Percentiles rank a stretch among this genome's conserved stretches.
These are phyloP conservation scores for Kwoniella sp. DNA, from an alignment of 768 basidiomycete species.

Conservation along the genomic window DNA sequence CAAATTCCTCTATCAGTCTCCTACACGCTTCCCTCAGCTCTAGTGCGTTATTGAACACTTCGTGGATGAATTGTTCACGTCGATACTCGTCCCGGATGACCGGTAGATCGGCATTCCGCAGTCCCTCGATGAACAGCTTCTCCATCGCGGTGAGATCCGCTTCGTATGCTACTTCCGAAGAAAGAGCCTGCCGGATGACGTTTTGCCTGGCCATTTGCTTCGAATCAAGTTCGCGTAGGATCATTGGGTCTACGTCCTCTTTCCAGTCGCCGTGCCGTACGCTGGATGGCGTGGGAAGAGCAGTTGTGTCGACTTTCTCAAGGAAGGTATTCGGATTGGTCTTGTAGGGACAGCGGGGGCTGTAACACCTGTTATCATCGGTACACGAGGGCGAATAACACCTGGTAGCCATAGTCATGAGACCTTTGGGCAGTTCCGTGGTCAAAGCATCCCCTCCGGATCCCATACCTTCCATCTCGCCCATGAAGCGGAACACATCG, in stretches of 20 bases:
- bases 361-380: constrained; percentile 78
- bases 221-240: constrained; percentile 69
- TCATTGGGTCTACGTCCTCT: constrained; percentile 70
- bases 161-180: constrained; percentile 84
- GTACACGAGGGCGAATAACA: constrained; percentile 88
- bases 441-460: constrained; percentile 38
- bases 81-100: constrained; percentile 65
- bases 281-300: constrained; percentile 10
- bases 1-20: constrained; percentile 79
- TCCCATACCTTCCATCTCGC: constrained; percentile 61
- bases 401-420: constrained; percentile 82
- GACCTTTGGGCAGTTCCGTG: constrained; percentile 62
- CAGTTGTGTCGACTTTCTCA: neutral
- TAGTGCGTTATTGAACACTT: constrained; percentile 89
- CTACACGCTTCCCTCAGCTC: constrained; percentile 87
- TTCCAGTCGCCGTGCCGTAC: constrained; percentile 62
- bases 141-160: constrained; percentile 84
- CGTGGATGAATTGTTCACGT: constrained; percentile 89
- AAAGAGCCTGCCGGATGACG: constrained; percentile 81
- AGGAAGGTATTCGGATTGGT: constrained; percentile 40
- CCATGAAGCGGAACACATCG: constrained; percentile 90
- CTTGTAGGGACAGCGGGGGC: constrained; percentile 65
- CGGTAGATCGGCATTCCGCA: constrained; percentile 72
- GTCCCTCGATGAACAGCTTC: constrained; percentile 76
- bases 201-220: constrained; percentile 81